These are phyloP conservation scores for Backusella psychrophila DNA, from an alignment of 192 early-diverging fungal genomes.

Conservation along the genomic window DNA sequence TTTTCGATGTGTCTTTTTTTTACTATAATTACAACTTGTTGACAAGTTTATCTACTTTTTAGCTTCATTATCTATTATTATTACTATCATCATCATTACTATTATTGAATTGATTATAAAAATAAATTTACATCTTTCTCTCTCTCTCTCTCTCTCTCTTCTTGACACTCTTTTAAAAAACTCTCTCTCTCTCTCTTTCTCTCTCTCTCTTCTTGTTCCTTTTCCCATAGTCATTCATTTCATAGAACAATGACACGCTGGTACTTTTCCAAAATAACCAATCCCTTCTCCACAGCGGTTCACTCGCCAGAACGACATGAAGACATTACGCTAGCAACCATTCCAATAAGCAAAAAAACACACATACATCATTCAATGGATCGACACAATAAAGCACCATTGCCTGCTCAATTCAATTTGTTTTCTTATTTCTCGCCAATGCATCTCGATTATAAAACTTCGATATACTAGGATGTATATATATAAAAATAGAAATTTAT, in stretches of 20 bases:
- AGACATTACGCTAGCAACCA: not conserved
- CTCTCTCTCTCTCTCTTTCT: no score
- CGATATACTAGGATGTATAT: not conserved
- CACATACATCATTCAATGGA: not conserved
- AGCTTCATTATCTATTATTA: not conserved
- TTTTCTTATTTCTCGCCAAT: not conserved
- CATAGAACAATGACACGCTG: not conserved
- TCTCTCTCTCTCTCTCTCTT: not conserved
- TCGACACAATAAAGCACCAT: not conserved
- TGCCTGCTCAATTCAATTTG: not conserved
- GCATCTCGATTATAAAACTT: not conserved
- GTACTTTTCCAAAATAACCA: not conserved
- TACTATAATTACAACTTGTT: not conserved
- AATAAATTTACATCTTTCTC: not conserved
- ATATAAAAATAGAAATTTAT: not conserved
- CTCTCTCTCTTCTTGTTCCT: no score
- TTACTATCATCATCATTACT: not conserved
- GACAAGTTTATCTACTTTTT: not conserved
- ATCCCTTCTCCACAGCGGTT: not conserved
- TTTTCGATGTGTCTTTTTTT: not conserved
- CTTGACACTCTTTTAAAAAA: not conserved
- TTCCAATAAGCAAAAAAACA: not conserved
- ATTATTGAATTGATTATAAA: no score
- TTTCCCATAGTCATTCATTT: no score
- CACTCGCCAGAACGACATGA: not conserved